Base-by-base conservation (phyloP, 2,329 filamentous ascomycete genomes). In the Scedosporium apiospermum region DNA sequence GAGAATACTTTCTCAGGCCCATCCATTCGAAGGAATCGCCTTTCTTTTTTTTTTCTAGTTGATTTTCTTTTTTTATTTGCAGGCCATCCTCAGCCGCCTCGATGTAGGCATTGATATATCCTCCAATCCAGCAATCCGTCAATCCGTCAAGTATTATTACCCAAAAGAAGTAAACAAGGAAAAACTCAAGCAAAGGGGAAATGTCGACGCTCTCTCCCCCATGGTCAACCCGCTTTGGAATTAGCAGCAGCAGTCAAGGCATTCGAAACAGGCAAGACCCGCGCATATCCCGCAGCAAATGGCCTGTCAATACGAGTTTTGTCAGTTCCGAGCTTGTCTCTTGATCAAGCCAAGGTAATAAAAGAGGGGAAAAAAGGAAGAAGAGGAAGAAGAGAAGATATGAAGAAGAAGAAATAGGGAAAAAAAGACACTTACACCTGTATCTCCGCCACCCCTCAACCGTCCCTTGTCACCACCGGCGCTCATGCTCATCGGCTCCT, bases 261-360 rank as follows among this genome's bases (percentile, higher is more conserved):
- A 76, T 66, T 76, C 73, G 62, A 75, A 76, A 66, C 75, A 76
- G 66, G 72, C 74, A 3, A 76, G 68, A 23, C 75, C 74, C 5
- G 74, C 74, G 63, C 74, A 76, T 60, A 76, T 68, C 30, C 75
- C 75, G 62, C 74, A 77, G 69, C 74, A 76, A 58, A 76, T 66
- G 14, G 74, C 75, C 75, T 76, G 26, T 7, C 34, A 3, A 38
- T 38, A 14, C 34, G 34, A 38, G 34, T 38, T 38, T 10, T 3
- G 21, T 38, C 14, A 18, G 44, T 55, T 30, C 18, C 27, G 6
- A 14, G 38, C 14, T 12, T 34, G 34, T 5, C n/a, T 46, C 38
- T 23, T 2, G 34, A 27, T 16, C 27, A 57, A 57, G 6, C 30
- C 6, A 34, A 34, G n/a, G 44, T 23, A 44, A 14, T 42, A 57